Percentiles rank a stretch among this genome's conserved stretches.
Evolutionary conservation across 108 stramenopile genomes (phyloP).

Genomic region (Pseudonitzschia multiseries): DNA sequence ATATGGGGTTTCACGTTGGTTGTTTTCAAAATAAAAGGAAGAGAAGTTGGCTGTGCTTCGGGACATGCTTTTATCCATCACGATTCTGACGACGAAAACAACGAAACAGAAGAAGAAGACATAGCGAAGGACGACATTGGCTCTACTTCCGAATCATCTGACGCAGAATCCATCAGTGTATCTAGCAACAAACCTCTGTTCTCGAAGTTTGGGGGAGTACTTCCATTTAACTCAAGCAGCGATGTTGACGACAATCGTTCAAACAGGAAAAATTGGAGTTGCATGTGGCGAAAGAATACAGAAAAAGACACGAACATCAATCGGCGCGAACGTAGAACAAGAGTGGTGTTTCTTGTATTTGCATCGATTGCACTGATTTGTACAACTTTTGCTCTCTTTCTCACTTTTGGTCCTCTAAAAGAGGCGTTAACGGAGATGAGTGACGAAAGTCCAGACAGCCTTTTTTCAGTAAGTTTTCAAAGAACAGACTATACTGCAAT

Average conservation of each 20-base stretch:
- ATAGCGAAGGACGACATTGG: slow-evolving; percentile 7
- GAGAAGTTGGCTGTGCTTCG: slow-evolving; percentile 56
- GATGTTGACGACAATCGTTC: neutral
- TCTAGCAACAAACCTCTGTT: slow-evolving; percentile 8
- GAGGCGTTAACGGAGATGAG: slow-evolving; percentile 3
- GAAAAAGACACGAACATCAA: slow-evolving; percentile 3
- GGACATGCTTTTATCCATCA: slow-evolving; percentile 36
- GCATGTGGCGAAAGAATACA: neutral
- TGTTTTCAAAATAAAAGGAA: slow-evolving; percentile 40
- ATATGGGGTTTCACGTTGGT: slow-evolving; percentile 43
- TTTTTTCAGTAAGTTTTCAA: slow-evolving; percentile 19
- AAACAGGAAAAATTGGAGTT: neutral
- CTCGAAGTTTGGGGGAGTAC: neutral
- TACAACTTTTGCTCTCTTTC: slow-evolving; percentile 30
- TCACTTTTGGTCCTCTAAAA: slow-evolving; percentile 34
- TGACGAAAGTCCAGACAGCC: slow-evolving; percentile 9
- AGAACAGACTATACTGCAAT: neutral
- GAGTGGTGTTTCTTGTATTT: slow-evolving; percentile 32
- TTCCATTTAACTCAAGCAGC: neutral
- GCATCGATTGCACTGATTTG: slow-evolving; percentile 32
- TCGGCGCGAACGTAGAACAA: slow-evolving; percentile 30
- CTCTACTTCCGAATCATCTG: slow-evolving; percentile 6
- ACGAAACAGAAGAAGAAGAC: neutral
- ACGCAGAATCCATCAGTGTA: neutral
- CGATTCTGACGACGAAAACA: neutral